Conservation (phyloP, 768 basidiomycete species). For the Lactarius evosmus region DNA sequence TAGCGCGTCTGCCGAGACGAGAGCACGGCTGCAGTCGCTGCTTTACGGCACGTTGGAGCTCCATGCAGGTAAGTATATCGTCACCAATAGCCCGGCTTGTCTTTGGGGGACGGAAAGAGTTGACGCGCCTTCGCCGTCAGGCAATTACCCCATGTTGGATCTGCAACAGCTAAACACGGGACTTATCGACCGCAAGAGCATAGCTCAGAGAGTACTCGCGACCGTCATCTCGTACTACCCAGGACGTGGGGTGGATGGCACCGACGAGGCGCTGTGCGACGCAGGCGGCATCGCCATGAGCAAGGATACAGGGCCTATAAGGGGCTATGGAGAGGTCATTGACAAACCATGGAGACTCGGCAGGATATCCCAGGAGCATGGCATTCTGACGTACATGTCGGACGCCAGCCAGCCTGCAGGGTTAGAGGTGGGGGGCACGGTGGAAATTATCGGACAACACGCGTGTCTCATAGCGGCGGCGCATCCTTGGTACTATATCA, state of each 20-base stretch:
- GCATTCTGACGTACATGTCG: constrained; percentile 51
- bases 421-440: constrained; percentile 54
- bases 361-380: constrained; percentile 78
- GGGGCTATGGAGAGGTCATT: constrained; percentile 69
- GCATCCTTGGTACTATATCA: constrained; percentile 80
- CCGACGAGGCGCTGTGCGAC: constrained; percentile 77
- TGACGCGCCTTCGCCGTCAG: constrained; percentile 35
- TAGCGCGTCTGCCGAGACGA: constrained; percentile 57
- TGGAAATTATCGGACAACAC: constrained; percentile 81
- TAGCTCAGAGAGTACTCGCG: constrained; percentile 67
- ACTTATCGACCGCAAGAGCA: constrained; percentile 50
- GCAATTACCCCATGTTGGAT: constrained; percentile 82
- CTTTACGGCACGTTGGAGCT: constrained; percentile 68
- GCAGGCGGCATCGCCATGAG: constrained; percentile 85
- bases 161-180: constrained; percentile 79
- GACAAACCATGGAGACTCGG: constrained; percentile 61
- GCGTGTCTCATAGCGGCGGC: constrained; percentile 80
- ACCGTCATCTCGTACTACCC: constrained; percentile 82
- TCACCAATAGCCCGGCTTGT: neutral
- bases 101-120: neutral
- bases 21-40: constrained; percentile 41
- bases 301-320: constrained; percentile 76
- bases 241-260: constrained; percentile 54
- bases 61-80: constrained; percentile 55
- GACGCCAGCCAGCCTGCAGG: constrained; percentile 25